Percentiles rank a stretch among this genome's conserved stretches.
These are phyloP conservation scores for Debaryomyces sp. DNA, from an alignment of 1,139 yeast genomes.

Conservation along the genomic window DNA sequence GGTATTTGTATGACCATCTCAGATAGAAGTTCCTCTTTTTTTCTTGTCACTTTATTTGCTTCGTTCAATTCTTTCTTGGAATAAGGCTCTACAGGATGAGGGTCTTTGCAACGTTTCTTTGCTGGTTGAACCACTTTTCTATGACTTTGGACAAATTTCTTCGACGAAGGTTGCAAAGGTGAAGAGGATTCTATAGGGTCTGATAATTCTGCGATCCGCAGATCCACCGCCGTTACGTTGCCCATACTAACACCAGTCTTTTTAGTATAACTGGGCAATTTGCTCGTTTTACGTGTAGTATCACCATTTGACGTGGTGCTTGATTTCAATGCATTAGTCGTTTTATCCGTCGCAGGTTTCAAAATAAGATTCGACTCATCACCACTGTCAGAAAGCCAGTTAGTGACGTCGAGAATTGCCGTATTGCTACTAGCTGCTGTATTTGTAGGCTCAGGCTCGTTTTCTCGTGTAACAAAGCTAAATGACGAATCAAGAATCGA, in stretches of 20 bases:
- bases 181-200: constrained; percentile 11
- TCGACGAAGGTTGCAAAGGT: background rate
- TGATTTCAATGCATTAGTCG: background rate
- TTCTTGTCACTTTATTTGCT: constrained; percentile 51
- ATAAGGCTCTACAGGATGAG: constrained; percentile 13
- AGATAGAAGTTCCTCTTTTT: constrained; percentile 51
- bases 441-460: background rate
- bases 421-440: background rate
- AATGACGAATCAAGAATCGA: constrained; percentile 7
- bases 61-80: constrained; percentile 42
- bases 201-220: constrained; percentile 2
- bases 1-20: constrained; percentile 51
- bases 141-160: background rate
- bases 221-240: no score
- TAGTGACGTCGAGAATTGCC: constrained; percentile 21
- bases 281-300: background rate
- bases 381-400: constrained; percentile 32
- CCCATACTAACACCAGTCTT: background rate
- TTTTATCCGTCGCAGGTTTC: background rate
- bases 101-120: constrained; percentile 8
- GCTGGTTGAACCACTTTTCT: background rate
- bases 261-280: background rate
- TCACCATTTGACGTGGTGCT: background rate
- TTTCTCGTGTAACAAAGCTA: background rate
- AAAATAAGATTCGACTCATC: background rate